These are phyloP conservation scores for Aspergillus cavernicola DNA, from an alignment of 495 filamentous ascomycete species.

Conservation along the genomic window DNA sequence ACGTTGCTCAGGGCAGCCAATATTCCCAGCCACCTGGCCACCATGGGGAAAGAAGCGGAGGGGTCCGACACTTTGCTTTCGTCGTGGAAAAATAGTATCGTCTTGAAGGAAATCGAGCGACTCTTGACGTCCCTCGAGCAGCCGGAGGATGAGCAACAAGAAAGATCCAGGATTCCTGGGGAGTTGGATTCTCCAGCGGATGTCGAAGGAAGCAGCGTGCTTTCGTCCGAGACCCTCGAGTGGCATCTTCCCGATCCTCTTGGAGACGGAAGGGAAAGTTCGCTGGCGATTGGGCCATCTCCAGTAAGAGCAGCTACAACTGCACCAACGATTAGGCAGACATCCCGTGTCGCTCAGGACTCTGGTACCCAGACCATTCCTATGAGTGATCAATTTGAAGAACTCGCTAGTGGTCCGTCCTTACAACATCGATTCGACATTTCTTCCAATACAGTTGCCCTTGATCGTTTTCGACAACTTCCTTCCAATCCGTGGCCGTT, in stretches of 20 bases:
- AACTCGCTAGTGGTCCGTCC: neutral
- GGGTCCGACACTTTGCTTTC: slow-evolving; percentile 45
- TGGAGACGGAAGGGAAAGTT: slow-evolving; percentile 20
- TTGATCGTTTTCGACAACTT: slow-evolving; percentile 36
- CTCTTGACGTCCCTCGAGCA: slow-evolving; percentile 46
- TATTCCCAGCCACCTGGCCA: slow-evolving; percentile 38
- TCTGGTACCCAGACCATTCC: slow-evolving; percentile 24
- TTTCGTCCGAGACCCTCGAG: slow-evolving; percentile 35
- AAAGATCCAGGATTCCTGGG: slow-evolving; percentile 14
- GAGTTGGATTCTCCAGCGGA: slow-evolving; percentile 35
- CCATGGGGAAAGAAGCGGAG: slow-evolving; percentile 44
- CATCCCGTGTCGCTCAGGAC: slow-evolving; percentile 22
- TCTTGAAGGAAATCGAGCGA: slow-evolving; percentile 50
- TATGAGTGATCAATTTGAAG: neutral
- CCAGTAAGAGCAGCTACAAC: slow-evolving; percentile 29
- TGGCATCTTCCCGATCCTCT: slow-evolving; percentile 37
- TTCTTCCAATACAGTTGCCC: neutral
- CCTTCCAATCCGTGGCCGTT: slow-evolving; percentile 52
- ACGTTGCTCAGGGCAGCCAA: slow-evolving; percentile 37
- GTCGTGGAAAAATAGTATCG: slow-evolving; percentile 52
- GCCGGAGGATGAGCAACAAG: slow-evolving; percentile 37
- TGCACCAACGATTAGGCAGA: slow-evolving; percentile 14
- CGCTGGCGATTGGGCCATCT: slow-evolving; percentile 24
- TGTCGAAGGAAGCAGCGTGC: slow-evolving; percentile 30
- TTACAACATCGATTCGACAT: neutral